These are phyloP conservation scores for Cercospora berteroae DNA, from an alignment of 2,329 filamentous ascomycete genomes.

Conservation along the genomic window DNA sequence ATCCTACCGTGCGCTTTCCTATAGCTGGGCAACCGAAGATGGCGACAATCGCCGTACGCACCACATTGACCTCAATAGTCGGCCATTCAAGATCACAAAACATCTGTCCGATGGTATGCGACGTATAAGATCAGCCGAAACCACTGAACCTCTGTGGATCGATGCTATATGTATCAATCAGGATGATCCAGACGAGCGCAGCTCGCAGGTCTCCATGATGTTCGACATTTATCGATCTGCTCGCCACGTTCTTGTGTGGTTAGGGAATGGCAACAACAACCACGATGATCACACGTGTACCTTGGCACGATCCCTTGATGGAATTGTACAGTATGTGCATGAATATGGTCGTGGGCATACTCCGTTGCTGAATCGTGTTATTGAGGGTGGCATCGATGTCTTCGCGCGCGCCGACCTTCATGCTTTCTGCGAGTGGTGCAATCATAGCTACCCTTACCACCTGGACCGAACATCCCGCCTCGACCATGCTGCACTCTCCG, in stretches of 20 bases:
- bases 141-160: background rate
- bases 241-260: background rate
- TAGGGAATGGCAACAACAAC: background rate
- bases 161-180: background rate
- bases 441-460: too few relatives aligned
- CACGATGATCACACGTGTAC: background rate
- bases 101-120: background rate
- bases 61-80: accelerated
- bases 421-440: too few relatives aligned
- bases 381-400: too few relatives aligned
- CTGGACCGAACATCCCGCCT: too few relatives aligned
- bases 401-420: too few relatives aligned
- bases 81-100: background rate
- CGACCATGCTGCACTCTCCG: too few relatives aligned
- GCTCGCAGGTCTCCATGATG: background rate
- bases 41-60: background rate
- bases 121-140: background rate
- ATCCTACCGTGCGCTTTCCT: background rate
- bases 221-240: background rate
- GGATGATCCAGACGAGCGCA: background rate
- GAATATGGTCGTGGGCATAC: too few relatives aligned
- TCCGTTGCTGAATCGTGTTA: too few relatives aligned
- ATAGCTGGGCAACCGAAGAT: background rate
- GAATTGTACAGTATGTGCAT: background rate
- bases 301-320: background rate